phyloP scores from a whole-genome alignment of 2,329 filamentous ascomycete species.

The Stemphylium beticola region DNA sequence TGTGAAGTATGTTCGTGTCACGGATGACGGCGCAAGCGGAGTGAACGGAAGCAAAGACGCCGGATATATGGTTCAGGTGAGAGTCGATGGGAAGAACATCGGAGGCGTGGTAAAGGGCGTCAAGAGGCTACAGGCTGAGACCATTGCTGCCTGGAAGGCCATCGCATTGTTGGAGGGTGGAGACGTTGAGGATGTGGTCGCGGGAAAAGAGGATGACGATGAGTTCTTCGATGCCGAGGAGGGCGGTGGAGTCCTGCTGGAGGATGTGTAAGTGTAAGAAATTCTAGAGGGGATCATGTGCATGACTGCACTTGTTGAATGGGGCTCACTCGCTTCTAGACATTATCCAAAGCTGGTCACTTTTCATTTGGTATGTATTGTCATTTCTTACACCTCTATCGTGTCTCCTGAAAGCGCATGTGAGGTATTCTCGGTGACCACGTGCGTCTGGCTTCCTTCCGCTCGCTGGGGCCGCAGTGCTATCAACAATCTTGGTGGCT shows the following conservation, averaged over 20 bases:
- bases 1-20: slow-evolving; percentile 59
- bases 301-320: no score
- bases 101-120: slow-evolving; percentile 41
- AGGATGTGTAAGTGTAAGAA: background rate
- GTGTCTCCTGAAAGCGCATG: no score
- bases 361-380: no score
- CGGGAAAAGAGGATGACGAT: slow-evolving; percentile 19
- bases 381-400: no score
- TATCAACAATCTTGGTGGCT: no score
- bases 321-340: background rate
- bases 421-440: no score
- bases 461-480: no score
- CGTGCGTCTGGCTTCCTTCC: no score
- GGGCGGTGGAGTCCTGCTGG: slow-evolving; percentile 12
- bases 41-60: background rate
- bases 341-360: no score
- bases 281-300: background rate
- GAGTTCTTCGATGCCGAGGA: slow-evolving; percentile 29
- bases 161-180: slow-evolving; percentile 27
- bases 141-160: slow-evolving; percentile 47
- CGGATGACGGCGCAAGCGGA: slow-evolving; percentile 18
- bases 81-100: slow-evolving; percentile 43
- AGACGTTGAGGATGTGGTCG: background rate
- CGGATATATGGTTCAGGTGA: slow-evolving; percentile 42
- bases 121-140: slow-evolving; percentile 48